Evolutionary conservation across 2,329 filamentous ascomycete species (phyloP), one percentile per base, ranked within the genome.

Genomic region (Xylaria sp.): DNA sequence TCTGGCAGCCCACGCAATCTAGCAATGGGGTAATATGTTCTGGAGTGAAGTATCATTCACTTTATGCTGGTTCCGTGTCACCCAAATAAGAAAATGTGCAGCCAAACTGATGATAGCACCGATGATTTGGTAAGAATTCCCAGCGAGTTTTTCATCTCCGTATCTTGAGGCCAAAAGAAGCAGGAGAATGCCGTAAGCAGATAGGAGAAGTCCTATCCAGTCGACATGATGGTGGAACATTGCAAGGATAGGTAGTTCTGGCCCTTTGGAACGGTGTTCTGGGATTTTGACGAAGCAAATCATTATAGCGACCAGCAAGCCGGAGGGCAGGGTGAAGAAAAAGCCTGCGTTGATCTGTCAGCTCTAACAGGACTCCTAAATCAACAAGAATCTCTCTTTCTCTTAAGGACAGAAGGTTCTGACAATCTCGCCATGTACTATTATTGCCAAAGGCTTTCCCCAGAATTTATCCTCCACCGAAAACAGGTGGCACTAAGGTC

Each of bases 81-180:
- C 17, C 46, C 46, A 33, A 23, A 21, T 28, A 19, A 35, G 7
- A 12, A 49, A 49, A 8, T 15, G 31, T 1, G n/a, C 46, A 9
- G 9, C 25, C 4, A 28, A 17, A n/a, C 46, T 28, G 4, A 33
- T 8, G 5, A 49, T 33, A n/a, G 33, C 25, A 14, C 46, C 46
- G 2, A 49, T 49, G 25, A 49, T 28, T 14, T 17, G 25, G 4
- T 25, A 49, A 9, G 46, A 49, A 49, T 19, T n/a, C 46, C 46
- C 31, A 14, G 25, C 23, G 3, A 33, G 33, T 19, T 8, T 11
- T 17, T 28, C 66, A 3, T 73, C 75, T 11, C 74, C 74, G 61
- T 65, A 75, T 58, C 75, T 70, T 0, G 75, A 60, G 11, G 74
- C 73, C 11, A 76, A 70, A 4, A 76, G 62, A 5, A 75, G 38